A percentile compares a stretch with the other conserved stretches of the same genome.
These are phyloP conservation scores for Sechiopsis laciniata DNA, from an alignment of 306 rosid genomes.

Conservation along the genomic window DNA sequence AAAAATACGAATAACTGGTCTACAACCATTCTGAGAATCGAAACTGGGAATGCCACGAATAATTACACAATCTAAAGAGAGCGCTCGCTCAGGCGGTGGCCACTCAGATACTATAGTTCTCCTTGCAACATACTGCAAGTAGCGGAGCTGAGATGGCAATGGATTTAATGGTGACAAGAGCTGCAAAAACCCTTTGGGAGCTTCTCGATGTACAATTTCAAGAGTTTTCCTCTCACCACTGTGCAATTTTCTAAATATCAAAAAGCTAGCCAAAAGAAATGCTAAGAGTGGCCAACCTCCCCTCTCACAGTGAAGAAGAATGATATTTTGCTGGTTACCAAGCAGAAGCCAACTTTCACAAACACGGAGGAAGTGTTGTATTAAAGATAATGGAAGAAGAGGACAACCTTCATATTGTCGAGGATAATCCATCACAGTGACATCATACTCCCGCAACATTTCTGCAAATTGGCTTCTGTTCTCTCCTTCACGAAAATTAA, in stretches of 20 bases:
- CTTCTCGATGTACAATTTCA: constrained; percentile 86
- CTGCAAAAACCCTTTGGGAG: constrained; percentile 86
- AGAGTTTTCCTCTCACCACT: constrained; percentile 76
- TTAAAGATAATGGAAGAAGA: constrained; percentile 63
- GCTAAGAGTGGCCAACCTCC: constrained; percentile 98
- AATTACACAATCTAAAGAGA: constrained; percentile 83
- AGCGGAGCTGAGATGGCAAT: constrained; percentile 90
- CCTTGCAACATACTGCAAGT: constrained; percentile 83
- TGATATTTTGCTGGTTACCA: constrained; percentile 57
- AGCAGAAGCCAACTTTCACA: constrained; percentile 78
- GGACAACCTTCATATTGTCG: constrained; percentile 96
- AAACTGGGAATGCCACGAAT: constrained; percentile 77
- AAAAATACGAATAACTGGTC: constrained; percentile 78
- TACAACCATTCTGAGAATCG: constrained; percentile 78
- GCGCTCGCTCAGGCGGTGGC: constrained; percentile 92
- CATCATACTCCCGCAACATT: constrained; percentile 64
- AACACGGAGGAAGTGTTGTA: constrained; percentile 86
- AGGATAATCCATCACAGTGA: constrained; percentile 81
- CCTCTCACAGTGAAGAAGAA: constrained; percentile 86
- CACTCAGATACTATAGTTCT: constrained; percentile 78
- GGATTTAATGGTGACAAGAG: constrained; percentile 83
- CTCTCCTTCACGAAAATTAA: constrained; percentile 92
- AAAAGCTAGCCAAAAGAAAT: constrained; percentile 62
- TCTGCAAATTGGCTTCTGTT: constrained; percentile 64
- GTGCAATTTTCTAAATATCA: constrained; percentile 61